phyloP scores from a whole-genome alignment of 75 land plant species.

The Selaginella tamariscina region DNA sequence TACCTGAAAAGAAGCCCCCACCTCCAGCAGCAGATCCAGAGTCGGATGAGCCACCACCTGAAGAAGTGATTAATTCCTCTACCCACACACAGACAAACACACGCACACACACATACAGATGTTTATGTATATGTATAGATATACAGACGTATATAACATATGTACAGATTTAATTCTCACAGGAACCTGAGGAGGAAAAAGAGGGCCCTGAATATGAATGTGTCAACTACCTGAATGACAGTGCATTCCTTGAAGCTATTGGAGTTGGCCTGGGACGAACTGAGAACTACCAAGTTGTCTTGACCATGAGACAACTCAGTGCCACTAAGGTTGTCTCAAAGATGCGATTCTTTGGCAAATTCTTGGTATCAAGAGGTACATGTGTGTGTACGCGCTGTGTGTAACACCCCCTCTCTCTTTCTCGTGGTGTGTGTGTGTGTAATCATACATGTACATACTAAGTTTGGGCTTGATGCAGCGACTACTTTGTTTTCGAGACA shows the following conservation, averaged over 20 bases:
- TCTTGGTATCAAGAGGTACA: slow-evolving; percentile 30
- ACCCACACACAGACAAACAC: too few relatives aligned
- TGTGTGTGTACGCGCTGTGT: too few relatives aligned
- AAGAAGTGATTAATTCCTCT: too few relatives aligned
- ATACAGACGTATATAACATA: too few relatives aligned
- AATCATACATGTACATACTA: background rate
- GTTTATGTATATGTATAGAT: too few relatives aligned
- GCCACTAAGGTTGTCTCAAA: slow-evolving; percentile 18
- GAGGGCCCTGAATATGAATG: slow-evolving; percentile 21
- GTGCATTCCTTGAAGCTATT: slow-evolving; percentile 30
- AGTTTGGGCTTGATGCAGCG: slow-evolving; percentile 18
- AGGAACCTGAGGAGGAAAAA: slow-evolving; percentile 21
- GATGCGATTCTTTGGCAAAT: slow-evolving; percentile 34
- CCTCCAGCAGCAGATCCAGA: background rate
- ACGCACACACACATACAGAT: too few relatives aligned
- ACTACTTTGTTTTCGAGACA: slow-evolving; percentile 34
- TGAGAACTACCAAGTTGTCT: slow-evolving; percentile 23
- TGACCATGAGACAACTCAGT: slow-evolving; percentile 26
- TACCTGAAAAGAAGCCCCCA: background rate
- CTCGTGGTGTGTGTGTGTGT: background rate
- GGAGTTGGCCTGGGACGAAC: slow-evolving; percentile 28
- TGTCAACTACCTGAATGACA: slow-evolving; percentile 22
- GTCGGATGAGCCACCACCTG: background rate
- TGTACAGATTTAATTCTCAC: too few relatives aligned
- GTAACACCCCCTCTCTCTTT: too few relatives aligned